Conservation (phyloP, 192 early-diverging fungal genomes). For the Dissophora ornata region DNA sequence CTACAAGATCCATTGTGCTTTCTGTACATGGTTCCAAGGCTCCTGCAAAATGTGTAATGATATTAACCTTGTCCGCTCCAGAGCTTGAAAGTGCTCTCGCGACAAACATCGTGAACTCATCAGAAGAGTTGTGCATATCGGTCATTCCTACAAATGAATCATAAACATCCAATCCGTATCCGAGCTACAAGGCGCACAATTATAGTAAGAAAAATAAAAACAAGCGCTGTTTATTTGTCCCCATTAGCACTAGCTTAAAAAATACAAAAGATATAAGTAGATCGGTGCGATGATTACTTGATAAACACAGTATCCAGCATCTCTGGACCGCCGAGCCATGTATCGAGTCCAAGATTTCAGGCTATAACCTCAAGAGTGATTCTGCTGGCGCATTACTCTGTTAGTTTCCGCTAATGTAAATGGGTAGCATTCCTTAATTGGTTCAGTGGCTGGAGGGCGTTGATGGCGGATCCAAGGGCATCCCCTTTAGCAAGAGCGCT, state of each 20-base stretch:
- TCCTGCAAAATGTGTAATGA: neutral
- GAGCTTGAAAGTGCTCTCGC: constrained; percentile 1
- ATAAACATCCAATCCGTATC: constrained; percentile 4
- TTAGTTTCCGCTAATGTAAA: constrained; percentile 66
- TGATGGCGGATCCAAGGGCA: constrained; percentile 18
- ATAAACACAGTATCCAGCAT: constrained; percentile 24
- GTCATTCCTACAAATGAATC: constrained; percentile 8
- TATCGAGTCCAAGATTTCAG: constrained; percentile 51
- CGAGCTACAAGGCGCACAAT: too few relatives aligned
- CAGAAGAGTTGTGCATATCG: constrained; percentile 9
- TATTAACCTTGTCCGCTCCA: constrained; percentile 10
- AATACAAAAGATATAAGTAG: too few relatives aligned
- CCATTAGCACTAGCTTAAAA: too few relatives aligned
- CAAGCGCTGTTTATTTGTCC: too few relatives aligned
- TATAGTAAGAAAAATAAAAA: neutral
- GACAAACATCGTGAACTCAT: constrained; percentile 8
- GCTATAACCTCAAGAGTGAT: constrained; percentile 73
- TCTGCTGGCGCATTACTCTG: constrained; percentile 75
- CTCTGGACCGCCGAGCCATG: constrained; percentile 5
- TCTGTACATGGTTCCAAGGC: constrained; percentile 8
- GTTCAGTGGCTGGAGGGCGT: constrained; percentile 69
- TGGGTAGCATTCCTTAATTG: constrained; percentile 60
- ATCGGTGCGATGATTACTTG: constrained; percentile 1
- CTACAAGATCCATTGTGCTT: too few relatives aligned
- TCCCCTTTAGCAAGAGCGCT: constrained; percentile 1